Evolutionary conservation across 2,329 filamentous ascomycete genomes (phyloP).

Genomic region (Paraphaeosphaeria minitans): DNA sequence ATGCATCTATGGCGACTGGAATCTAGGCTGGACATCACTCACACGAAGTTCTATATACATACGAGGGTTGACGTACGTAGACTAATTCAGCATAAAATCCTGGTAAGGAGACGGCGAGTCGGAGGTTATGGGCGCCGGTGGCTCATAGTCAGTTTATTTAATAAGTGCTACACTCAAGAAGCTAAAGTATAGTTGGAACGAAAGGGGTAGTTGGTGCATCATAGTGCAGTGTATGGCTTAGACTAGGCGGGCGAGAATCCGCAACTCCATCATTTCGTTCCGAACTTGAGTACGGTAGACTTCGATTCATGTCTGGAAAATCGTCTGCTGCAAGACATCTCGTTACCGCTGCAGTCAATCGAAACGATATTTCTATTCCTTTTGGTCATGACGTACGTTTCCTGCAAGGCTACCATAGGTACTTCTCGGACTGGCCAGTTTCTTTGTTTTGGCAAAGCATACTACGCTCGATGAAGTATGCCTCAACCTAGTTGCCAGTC

Average conservation of each 20-base stretch:
- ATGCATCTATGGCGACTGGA: background rate
- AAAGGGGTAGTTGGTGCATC: conserved; percentile 12
- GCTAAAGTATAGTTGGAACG: conserved; percentile 10
- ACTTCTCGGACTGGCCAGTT: background rate
- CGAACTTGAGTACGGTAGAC: background rate
- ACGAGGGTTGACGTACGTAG: conserved; percentile 10
- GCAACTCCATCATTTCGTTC: background rate
- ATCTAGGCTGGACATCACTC: background rate
- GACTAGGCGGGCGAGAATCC: background rate
- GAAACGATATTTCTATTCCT: background rate
- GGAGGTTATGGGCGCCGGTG: conserved; percentile 17
- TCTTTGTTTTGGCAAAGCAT: background rate
- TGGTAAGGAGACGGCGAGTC: conserved; percentile 16
- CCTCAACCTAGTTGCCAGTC: background rate
- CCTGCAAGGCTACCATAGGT: background rate
- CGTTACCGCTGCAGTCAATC: background rate
- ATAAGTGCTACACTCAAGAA: background rate
- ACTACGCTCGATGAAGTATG: background rate
- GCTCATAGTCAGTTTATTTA: conserved; percentile 7
- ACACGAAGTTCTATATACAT: background rate
- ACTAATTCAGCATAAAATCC: background rate
- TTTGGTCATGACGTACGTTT: background rate
- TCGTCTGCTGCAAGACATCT: background rate
- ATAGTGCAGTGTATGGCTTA: background rate
- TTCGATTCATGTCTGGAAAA: background rate